Evolutionary conservation across 1,284 basidiomycete genomes (phyloP).

Genomic region (Vanrija humicola): DNA sequence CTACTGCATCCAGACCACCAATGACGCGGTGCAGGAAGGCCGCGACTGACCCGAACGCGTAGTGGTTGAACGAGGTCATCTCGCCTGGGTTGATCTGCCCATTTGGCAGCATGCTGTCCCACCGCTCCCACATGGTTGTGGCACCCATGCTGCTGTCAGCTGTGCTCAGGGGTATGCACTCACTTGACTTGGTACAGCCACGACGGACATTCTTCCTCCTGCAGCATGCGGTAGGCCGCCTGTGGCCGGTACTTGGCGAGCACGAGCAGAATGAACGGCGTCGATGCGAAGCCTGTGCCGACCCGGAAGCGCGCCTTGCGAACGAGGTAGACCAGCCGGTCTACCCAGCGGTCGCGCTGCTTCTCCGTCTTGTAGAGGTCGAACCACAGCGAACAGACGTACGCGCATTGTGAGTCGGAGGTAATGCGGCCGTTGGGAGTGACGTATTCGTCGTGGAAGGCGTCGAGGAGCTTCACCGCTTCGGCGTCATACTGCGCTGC

Average conservation of each 20-base stretch:
- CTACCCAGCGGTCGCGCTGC: neutral
- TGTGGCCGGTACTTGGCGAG: slow-evolving; percentile 25
- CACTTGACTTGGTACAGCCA: slow-evolving; percentile 36
- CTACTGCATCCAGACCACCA: slow-evolving; percentile 30
- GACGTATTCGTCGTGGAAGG: slow-evolving; percentile 30
- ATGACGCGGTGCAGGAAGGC: slow-evolving; percentile 34
- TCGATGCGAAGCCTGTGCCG: slow-evolving; percentile 41
- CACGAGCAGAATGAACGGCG: slow-evolving; percentile 32
- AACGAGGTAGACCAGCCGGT: slow-evolving; percentile 26
- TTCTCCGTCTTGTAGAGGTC: slow-evolving; percentile 12
- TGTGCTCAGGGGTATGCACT: neutral
- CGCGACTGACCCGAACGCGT: slow-evolving; percentile 42
- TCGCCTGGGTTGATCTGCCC: slow-evolving; percentile 34
- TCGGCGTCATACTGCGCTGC: slow-evolving; percentile 16
- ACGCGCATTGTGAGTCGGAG: slow-evolving; percentile 35
- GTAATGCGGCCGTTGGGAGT: slow-evolving; percentile 24
- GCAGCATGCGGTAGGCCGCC: slow-evolving; percentile 44
- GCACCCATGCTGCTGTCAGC: slow-evolving; percentile 30
- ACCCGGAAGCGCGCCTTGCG: slow-evolving; percentile 27
- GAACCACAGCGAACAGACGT: slow-evolving; percentile 28
- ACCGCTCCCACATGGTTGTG: slow-evolving; percentile 46
- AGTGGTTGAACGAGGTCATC: slow-evolving; percentile 48
- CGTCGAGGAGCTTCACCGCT: slow-evolving; percentile 9
- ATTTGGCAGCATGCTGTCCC: slow-evolving; percentile 36
- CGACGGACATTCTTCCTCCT: slow-evolving; percentile 34